Conservation (phyloP, 2,329 filamentous ascomycete species). For the Curvularia sp. region DNA sequence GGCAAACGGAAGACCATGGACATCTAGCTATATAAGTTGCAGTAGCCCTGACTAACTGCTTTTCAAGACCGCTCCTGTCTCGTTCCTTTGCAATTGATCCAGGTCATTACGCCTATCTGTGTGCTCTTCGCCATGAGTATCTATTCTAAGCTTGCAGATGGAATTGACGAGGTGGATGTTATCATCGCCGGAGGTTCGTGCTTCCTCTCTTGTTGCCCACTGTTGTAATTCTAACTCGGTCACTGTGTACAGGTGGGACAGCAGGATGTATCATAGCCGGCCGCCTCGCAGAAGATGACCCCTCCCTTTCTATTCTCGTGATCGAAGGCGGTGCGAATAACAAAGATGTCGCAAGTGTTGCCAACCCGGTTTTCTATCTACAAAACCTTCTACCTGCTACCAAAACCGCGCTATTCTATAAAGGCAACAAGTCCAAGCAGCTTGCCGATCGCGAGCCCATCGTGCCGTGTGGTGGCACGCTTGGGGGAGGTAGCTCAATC, state of each 20-base stretch:
- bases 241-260: conserved; percentile 33
- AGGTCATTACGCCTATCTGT: not conserved
- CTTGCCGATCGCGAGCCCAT: conserved; percentile 57
- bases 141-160: conserved; percentile 49
- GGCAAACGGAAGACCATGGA: not conserved
- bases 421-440: conserved; percentile 55
- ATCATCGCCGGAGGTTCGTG: conserved; percentile 59
- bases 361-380: conserved; percentile 61
- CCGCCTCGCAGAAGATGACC: conserved; percentile 53
- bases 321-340: conserved; percentile 64
- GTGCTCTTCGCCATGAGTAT: conserved; percentile 29
- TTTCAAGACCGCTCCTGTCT: not conserved
- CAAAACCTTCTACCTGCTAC: conserved; percentile 58
- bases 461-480: conserved; percentile 57
- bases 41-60: not conserved
- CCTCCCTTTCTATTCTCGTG: conserved; percentile 48
- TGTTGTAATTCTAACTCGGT: not conserved
- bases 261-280: conserved; percentile 57
- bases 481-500: conserved; percentile 65
- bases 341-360: conserved; percentile 59
- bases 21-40: conserved; percentile 6
- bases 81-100: not conserved
- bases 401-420: conserved; percentile 62
- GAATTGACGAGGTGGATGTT: conserved; percentile 58
- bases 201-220: not conserved